Conservation (phyloP, 78 protist species). For the slime mould (Dictyostelium discoideum) region DNA sequence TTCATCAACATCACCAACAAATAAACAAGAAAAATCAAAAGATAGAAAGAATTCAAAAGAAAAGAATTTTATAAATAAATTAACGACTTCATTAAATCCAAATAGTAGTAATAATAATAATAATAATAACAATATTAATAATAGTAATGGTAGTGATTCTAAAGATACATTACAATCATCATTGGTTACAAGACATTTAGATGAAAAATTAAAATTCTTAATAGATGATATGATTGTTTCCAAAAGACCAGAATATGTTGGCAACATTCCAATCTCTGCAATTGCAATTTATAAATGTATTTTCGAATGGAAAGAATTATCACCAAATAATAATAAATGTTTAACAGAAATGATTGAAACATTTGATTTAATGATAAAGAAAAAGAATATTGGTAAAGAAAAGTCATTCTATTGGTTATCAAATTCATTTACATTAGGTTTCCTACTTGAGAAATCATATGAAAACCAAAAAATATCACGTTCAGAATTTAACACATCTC, state of each 20-base stretch:
- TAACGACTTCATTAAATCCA: neutral
- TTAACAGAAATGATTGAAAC: constrained; percentile 7
- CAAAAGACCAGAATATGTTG: constrained; percentile 64
- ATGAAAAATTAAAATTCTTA: constrained; percentile 39
- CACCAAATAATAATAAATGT: constrained; percentile 49
- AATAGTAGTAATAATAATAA: neutral
- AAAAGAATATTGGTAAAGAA: constrained; percentile 67
- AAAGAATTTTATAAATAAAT: neutral
- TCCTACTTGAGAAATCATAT: constrained; percentile 24
- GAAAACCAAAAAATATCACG: neutral
- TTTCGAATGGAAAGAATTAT: constrained; percentile 71
- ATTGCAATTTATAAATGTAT: constrained; percentile 53
- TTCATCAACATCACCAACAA: neutral
- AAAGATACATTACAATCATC: constrained; percentile 29
- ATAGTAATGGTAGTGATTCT: neutral
- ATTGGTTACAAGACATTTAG: constrained; percentile 36
- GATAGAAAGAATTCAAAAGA: constrained; percentile 3
- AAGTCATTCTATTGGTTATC: constrained; percentile 74
- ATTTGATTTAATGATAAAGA: constrained; percentile 24
- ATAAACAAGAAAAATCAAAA: neutral
- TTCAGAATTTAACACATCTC: neutral
- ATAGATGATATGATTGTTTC: constrained; percentile 58
- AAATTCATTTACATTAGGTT: constrained; percentile 1
- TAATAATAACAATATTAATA: neutral
- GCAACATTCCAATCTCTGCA: constrained; percentile 29